Evolutionary conservation across 225 moss, liverwort and hornwort genomes (phyloP), one percentile per base, ranked within the genome.

Genomic region (Anthoceros angustus): DNA sequence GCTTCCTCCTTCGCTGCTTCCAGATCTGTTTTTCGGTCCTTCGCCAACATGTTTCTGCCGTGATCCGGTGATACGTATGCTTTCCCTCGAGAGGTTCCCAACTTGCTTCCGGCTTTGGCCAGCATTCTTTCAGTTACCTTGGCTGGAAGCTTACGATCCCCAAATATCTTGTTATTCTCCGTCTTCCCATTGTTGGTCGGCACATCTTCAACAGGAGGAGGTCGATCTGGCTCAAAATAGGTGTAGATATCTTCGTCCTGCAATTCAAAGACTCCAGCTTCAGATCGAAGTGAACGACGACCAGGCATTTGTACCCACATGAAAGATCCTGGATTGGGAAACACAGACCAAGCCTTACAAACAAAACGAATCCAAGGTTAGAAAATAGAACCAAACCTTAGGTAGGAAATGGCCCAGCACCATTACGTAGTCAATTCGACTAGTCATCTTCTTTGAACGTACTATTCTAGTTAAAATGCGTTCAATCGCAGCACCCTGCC

Each of bases 171-270:
- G 67, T 20, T 21, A 32, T 32, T 32, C 16, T 86, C 90, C 68
- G 72, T 74, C 76, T 80, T 88, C 48, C 85, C 91, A 40, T 78
- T 80, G 40, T 65, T 74, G 64, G 69, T 73, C 50, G 72, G 66
- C 62, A 70, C 63, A 10, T 92, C 95, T 72, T 98, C 91, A 65
- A 81, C n/a, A n/a, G n/a, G n/a, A n/a, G n/a, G 48, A 3, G 85
- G 80, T 16, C 85, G 82, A 21, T 88, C 88, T 25, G 86, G 95
- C 70, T 98, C 95, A 73, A 98, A 92, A 67, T 86, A 89, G 3
- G 86, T 85, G 65, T 84, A 98, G 2, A 98, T 84, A 71, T 98
- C 95, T 76, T 98, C 95, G 68, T 98, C 95, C 81, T 85, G 85
- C 67, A 67, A 42, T 72, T 39, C 24, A 23, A 12, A 38, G 12